Evolutionary conservation across 148 eudicot species (phyloP).

Genomic region (Limonium bicolor): DNA sequence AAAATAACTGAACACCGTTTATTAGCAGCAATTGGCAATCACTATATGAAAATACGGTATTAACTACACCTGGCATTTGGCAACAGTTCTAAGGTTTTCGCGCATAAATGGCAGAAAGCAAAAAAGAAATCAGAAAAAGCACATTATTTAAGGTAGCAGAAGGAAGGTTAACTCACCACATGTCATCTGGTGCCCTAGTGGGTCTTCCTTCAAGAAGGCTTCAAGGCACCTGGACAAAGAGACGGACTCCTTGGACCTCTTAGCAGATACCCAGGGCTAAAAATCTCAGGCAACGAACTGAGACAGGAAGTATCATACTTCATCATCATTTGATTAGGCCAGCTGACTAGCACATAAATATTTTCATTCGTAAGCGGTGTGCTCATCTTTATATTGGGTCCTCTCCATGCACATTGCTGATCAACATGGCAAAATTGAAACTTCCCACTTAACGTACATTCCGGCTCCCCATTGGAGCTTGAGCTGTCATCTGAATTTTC

Average conservation of each 20-base stretch:
- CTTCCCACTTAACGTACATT: conserved; percentile 11
- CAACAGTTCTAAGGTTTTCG: too few species aligned
- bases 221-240: conserved; percentile 70
- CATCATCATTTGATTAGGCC: conserved; percentile 40
- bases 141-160: too few species aligned
- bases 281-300: conserved; percentile 44
- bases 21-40: background rate
- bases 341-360: conserved; percentile 40
- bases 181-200: conserved; percentile 73
- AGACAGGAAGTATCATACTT: conserved; percentile 32
- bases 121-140: too few species aligned
- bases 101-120: too few species aligned
- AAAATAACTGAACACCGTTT: background rate
- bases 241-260: conserved; percentile 32
- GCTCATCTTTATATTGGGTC: conserved; percentile 21
- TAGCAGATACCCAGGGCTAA: conserved; percentile 16
- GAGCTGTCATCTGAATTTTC: conserved; percentile 17
- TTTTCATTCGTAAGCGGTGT: conserved; percentile 17
- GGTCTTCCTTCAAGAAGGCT: conserved; percentile 84
- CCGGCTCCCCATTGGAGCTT: conserved; percentile 20
- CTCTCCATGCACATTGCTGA: conserved; percentile 4
- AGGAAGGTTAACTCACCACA: conserved; percentile 30
- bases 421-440: conserved; percentile 33
- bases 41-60: too few species aligned
- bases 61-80: too few species aligned